phyloP scores from a whole-genome alignment of 1,284 basidiomycete species.

The Cutaneotrichosporon sp. region DNA sequence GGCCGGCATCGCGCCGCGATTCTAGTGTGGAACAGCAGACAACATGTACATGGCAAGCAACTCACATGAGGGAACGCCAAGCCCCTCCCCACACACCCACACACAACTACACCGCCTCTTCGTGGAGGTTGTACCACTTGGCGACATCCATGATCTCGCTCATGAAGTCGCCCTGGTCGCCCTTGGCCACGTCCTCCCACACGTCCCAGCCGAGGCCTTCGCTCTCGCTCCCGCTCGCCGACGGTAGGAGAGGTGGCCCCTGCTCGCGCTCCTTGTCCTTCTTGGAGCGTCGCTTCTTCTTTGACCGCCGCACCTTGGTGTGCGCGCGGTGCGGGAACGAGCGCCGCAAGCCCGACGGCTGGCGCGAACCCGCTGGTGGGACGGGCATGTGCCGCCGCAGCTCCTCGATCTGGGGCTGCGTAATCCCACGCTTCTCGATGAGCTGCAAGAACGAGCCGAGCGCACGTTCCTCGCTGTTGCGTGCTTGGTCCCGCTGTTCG shows the following conservation, averaged over 20 bases:
- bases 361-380: background rate
- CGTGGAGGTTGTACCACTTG: conserved; percentile 1
- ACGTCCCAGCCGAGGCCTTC: background rate
- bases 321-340: background rate
- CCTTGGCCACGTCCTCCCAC: background rate
- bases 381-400: background rate
- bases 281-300: background rate
- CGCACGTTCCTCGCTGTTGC: conserved; percentile 2
- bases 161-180: background rate
- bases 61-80: background rate
- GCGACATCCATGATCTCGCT: background rate
- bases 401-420: background rate
- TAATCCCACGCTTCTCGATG: background rate
- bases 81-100: background rate
- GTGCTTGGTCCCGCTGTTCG: background rate
- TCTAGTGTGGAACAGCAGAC: background rate
- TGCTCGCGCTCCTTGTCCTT: conserved; percentile 1
- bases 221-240: background rate
- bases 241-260: background rate
- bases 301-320: background rate
- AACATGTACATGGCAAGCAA: background rate
- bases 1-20: background rate
- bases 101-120: conserved; percentile 2
- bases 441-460: background rate
- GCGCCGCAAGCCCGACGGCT: background rate